Percentiles rank a stretch among this genome's conserved stretches.
Evolutionary conservation across 331 rosid species (phyloP).

Genomic region (Pyracantha coccinea): DNA sequence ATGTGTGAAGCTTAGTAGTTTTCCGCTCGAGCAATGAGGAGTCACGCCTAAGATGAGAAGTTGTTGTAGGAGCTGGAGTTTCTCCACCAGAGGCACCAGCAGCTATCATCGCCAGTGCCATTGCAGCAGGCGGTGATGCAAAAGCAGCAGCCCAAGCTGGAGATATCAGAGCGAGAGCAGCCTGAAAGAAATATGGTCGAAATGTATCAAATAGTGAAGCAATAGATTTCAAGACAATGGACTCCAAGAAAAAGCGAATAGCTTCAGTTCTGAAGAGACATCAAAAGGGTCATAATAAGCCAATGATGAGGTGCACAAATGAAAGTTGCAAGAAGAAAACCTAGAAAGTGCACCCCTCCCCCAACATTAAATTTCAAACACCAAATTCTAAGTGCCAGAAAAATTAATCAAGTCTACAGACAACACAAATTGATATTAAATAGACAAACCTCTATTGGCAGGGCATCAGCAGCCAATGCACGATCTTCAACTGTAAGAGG

Average conservation of each 20-base stretch:
- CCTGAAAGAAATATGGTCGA: slow-evolving; percentile 41
- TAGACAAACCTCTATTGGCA: slow-evolving; percentile 66
- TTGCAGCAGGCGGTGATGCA: slow-evolving; percentile 99
- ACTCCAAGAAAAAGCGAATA: background rate
- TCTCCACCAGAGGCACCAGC: slow-evolving; percentile 97
- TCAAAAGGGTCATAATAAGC: background rate
- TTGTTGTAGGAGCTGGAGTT: slow-evolving; percentile 46
- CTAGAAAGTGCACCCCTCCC: background rate
- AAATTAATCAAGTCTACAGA: background rate
- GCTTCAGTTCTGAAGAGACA: background rate
- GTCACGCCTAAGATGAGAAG: slow-evolving; percentile 69
- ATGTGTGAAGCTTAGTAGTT: slow-evolving; percentile 66
- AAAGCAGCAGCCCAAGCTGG: slow-evolving; percentile 99
- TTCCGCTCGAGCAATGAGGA: slow-evolving; percentile 80
- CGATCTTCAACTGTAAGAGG: slow-evolving; percentile 74
- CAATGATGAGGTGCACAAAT: too few species aligned
- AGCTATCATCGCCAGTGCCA: slow-evolving; percentile 99
- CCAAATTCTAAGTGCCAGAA: background rate
- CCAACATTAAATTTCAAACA: background rate
- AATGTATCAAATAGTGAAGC: slow-evolving; percentile 17
- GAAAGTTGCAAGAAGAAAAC: background rate
- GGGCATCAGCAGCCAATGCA: slow-evolving; percentile 63
- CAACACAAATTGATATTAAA: background rate
- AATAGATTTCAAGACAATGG: slow-evolving; percentile 11
- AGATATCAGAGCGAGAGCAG: slow-evolving; percentile 84